Evolutionary conservation across 2,329 filamentous ascomycete species (phyloP), one percentile per base, ranked within the genome.

Genomic region (Aspergillus floridensis): DNA sequence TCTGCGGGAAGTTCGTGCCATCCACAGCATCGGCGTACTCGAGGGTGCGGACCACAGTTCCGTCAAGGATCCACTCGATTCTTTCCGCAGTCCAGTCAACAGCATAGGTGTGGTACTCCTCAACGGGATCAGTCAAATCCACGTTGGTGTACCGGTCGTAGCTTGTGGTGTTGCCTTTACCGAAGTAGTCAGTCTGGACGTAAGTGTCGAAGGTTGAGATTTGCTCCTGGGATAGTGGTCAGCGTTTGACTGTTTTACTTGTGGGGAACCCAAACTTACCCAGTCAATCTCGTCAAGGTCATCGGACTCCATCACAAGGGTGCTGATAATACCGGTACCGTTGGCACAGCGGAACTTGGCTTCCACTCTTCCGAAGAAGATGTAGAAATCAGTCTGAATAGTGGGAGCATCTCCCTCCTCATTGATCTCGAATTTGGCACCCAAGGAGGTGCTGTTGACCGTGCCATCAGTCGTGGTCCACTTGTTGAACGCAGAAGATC

Each of bases 301-400:
- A 75, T 98, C 93, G 14, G 93, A 97, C 77, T 96, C 87, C 63
- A 99, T 80, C 14, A 98, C 92, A 29, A 93, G 82, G 21, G 91
- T 93, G 76, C 91, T 96, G 67, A 99, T 91, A 68, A 98, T 96
- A 63, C 95, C 95, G n/a, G 85, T 87, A 2, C 95, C 95, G 1
- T 91, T 89, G 19, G 95, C 91, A 24, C 91, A 87, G 77, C 93
- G 92, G 82, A 97, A 84, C 53, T 86, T 88, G 65, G 96, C 85
- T 65, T 95, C 89, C 71, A 96, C 88, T 62, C 88, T 89, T 68
- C 95, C 95, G 74, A 96, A 99, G 91, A 98, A 97, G 80, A 99
- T 96, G 82, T 96, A 97, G 83, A 96, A 98, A 68, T 93, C 85
- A 62, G 91, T 95, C 63, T 84, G 82, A 59, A 99, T 85, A 72